Percentiles rank a stretch among this genome's conserved stretches.
Conservation (phyloP, 345 rosid genomes). For the Arabis hirsuta region DNA sequence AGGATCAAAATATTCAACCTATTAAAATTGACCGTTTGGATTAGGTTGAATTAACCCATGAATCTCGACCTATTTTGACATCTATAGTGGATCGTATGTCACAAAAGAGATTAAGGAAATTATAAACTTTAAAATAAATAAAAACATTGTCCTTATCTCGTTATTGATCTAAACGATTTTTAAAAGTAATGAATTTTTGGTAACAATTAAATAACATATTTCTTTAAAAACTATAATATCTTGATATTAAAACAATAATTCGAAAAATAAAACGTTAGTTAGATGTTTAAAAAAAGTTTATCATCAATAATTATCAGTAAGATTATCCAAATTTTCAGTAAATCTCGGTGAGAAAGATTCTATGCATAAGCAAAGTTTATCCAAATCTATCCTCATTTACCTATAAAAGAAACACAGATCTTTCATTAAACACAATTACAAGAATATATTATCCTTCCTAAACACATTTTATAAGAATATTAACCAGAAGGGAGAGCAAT, state of each 20-base stretch:
- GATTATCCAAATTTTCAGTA: not conserved
- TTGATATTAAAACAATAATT: not conserved
- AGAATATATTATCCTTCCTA: too few species aligned
- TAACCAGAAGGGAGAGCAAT: not conserved
- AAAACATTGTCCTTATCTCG: not conserved
- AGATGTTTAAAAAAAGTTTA: not conserved
- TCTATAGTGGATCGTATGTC: too few species aligned
- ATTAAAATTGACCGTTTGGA: too few species aligned
- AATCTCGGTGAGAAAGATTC: not conserved
- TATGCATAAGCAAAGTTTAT: not conserved
- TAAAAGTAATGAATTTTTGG: not conserved
- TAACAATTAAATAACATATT: not conserved
- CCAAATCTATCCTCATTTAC: not conserved
- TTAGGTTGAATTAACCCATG: too few species aligned
- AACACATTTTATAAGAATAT: too few species aligned
- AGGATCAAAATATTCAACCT: too few species aligned
- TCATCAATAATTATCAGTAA: not conserved
- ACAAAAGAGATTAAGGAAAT: too few species aligned
- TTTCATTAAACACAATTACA: too few species aligned
- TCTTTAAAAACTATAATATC: not conserved
- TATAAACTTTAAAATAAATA: too few species aligned
- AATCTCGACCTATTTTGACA: too few species aligned
- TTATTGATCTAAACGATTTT: not conserved
- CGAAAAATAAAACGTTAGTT: not conserved
- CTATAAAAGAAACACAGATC: conserved; percentile 26